A percentile compares a stretch with the other conserved stretches of the same genome.
Conservation (phyloP, 257 asterid species). For the Forsythia suspensa region DNA sequence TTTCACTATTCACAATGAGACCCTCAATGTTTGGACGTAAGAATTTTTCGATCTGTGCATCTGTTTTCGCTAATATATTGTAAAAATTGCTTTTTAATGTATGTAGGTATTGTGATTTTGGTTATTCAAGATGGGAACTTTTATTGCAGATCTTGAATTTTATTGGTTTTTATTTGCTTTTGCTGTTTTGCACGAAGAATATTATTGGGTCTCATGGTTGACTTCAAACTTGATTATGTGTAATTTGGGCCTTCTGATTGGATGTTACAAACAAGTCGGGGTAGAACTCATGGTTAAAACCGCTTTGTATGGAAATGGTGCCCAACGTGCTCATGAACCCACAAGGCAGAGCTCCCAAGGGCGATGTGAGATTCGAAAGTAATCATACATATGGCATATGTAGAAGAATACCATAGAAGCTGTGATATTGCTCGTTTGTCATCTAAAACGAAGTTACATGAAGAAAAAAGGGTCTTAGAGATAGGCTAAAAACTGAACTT, state of each 20-base stretch:
- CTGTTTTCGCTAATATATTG: not conserved
- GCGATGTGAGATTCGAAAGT: no score
- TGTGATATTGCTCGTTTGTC: no score
- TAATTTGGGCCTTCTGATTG: not conserved
- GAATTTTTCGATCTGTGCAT: slow-evolving; percentile 23
- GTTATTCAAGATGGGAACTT: not conserved
- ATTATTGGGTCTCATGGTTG: not conserved
- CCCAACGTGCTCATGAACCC: no score
- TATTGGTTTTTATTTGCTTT: not conserved
- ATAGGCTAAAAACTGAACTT: no score
- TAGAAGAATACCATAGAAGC: no score
- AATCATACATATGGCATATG: no score
- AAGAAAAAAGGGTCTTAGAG: no score
- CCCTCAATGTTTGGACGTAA: slow-evolving; percentile 98
- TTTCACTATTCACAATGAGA: slow-evolving; percentile 89
- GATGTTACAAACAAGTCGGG: no score
- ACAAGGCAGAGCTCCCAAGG: no score
- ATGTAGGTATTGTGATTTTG: not conserved
- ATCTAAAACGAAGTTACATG: no score
- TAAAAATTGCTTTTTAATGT: not conserved
- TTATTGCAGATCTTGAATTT: not conserved
- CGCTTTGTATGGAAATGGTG: no score
- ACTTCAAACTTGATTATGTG: slow-evolving; percentile 7
- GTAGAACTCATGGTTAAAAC: no score
- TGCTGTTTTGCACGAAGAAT: not conserved